Conservation (phyloP, 345 rosid species). For the Trapa bicornis region DNA sequence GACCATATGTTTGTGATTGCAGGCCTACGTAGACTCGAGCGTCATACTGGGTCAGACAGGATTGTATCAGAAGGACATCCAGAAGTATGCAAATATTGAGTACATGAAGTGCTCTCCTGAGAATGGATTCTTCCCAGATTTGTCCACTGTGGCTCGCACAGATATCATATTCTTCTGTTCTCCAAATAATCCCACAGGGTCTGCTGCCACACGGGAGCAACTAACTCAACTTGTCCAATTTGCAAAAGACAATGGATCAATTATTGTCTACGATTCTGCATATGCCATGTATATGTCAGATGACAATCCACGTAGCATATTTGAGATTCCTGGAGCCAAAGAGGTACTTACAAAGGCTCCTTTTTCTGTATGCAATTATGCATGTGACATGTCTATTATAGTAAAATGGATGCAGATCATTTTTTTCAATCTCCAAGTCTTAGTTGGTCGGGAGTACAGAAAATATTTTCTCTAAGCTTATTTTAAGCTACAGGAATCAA, state of each 20-base stretch:
- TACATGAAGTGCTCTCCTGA: slow-evolving; percentile 95
- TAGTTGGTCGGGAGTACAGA: too few relatives aligned
- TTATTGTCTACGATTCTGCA: slow-evolving; percentile 86
- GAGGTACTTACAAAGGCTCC: slow-evolving; percentile 36
- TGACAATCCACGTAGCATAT: slow-evolving; percentile 74
- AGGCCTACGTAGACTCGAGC: slow-evolving; percentile 97
- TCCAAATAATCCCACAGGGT: slow-evolving; percentile 93
- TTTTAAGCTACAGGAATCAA: neutral
- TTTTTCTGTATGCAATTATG: neutral
- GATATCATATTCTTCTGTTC: slow-evolving; percentile 95
- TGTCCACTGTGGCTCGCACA: slow-evolving; percentile 52
- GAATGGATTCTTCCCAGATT: slow-evolving; percentile 90
- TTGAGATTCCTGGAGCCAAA: slow-evolving; percentile 95
- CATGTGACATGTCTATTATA: neutral
- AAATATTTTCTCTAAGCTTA: neutral
- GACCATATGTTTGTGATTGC: slow-evolving; percentile 6
- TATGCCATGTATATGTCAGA: slow-evolving; percentile 87
- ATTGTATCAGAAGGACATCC: slow-evolving; percentile 44
- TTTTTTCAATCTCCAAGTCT: neutral
- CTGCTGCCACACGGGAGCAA: slow-evolving; percentile 86
- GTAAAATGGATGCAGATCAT: neutral
- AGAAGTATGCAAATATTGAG: slow-evolving; percentile 63
- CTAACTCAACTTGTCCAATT: slow-evolving; percentile 59
- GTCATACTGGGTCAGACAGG: slow-evolving; percentile 96
- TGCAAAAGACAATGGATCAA: slow-evolving; percentile 90